Evolutionary conservation across 1,284 basidiomycete genomes (phyloP).

Genomic region (Xerocomus amazonicus): DNA sequence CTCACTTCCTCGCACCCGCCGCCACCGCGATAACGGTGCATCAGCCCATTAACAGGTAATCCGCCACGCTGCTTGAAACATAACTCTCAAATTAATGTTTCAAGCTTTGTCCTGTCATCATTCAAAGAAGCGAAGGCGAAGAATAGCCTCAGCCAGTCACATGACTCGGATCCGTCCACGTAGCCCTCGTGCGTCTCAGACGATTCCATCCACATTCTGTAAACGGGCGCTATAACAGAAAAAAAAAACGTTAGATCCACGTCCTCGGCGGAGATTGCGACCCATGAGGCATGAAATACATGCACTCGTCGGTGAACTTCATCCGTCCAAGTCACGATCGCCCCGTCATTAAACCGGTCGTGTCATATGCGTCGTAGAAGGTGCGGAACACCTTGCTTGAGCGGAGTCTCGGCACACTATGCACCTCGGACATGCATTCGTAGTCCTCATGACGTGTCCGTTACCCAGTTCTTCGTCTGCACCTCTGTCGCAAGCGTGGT

Average conservation of each 20-base stretch:
- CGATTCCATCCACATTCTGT: no score
- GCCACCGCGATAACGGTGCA: conserved; percentile 23
- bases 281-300: not conserved
- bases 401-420: no score
- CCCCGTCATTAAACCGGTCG: not conserved
- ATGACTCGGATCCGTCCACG: no score
- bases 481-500: no score
- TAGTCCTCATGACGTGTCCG: no score
- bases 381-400: not conserved
- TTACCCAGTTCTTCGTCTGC: no score
- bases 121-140: no score
- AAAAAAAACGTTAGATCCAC: conserved; percentile 11
- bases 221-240: not conserved
- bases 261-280: conserved; percentile 18
- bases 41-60: not conserved
- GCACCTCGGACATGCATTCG: no score
- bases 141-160: no score
- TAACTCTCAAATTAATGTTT: not conserved
- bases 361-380: not conserved
- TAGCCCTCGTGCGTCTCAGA: not conserved
- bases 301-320: not conserved
- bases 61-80: conserved; percentile 11
- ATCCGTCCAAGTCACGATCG: not conserved
- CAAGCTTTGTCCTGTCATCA: not conserved
- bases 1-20: conserved; percentile 24